Conservation (phyloP, 495 filamentous ascomycete genomes). For the Penicillium cataractarum region DNA sequence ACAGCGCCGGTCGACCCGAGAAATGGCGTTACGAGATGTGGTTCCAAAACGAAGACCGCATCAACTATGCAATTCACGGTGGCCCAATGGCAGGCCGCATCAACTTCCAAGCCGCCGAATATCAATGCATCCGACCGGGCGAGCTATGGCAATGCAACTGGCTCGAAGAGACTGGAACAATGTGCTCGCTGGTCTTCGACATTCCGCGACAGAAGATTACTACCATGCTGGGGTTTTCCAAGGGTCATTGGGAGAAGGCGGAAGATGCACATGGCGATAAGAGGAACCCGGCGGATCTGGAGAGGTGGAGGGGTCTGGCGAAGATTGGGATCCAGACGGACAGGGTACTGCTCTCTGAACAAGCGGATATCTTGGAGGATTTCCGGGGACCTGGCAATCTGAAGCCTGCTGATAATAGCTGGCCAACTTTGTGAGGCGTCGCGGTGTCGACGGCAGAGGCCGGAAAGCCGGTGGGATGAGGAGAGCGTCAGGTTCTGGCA, state of each 20-base stretch:
- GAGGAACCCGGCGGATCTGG: constrained; percentile 36
- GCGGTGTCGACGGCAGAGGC: not conserved
- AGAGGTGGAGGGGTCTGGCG: constrained; percentile 38
- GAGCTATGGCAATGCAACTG: constrained; percentile 48
- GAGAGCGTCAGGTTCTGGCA: not conserved
- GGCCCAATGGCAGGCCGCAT: constrained; percentile 44
- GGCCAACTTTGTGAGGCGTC: constrained; percentile 32
- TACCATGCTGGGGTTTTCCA: constrained; percentile 41
- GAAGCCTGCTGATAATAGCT: constrained; percentile 35
- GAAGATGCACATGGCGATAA: constrained; percentile 44
- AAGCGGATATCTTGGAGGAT: constrained; percentile 42
- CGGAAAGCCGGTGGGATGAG: not conserved
- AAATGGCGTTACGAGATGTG: constrained; percentile 52
- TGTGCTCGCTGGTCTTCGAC: constrained; percentile 44
- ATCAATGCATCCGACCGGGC: constrained; percentile 43
- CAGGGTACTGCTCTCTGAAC: constrained; percentile 42
- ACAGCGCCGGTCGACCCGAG: constrained; percentile 34
- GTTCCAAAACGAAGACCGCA: constrained; percentile 45
- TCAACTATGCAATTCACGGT: constrained; percentile 48
- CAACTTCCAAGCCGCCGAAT: constrained; percentile 43
- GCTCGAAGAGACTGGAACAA: constrained; percentile 46
- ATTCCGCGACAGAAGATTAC: constrained; percentile 35
- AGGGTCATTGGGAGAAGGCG: constrained; percentile 43
- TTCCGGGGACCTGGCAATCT: constrained; percentile 40
- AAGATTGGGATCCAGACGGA: constrained; percentile 39